These are phyloP conservation scores for Zoysia matrella DNA, from an alignment of 202 grass and related monocot species.

Conservation along the genomic window DNA sequence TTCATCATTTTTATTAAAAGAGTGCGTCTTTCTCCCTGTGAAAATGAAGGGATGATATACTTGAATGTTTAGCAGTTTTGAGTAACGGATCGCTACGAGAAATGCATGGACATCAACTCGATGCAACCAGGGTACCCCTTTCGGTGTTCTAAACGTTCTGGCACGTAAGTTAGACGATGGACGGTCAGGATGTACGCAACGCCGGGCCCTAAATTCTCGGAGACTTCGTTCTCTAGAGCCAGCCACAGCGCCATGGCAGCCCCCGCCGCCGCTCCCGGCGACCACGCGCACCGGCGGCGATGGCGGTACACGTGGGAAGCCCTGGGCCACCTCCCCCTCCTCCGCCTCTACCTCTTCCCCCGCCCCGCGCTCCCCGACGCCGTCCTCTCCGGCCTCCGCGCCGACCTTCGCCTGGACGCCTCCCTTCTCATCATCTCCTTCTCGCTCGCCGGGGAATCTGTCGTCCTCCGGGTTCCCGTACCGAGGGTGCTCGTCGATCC, in stretches of 20 bases:
- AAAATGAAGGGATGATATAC: no score
- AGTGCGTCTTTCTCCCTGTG: no score
- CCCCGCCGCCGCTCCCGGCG: constrained; percentile 7
- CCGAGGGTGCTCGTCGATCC: constrained; percentile 84
- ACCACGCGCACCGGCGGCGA: constrained; percentile 31
- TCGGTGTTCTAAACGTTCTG: background rate
- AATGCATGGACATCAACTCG: no score
- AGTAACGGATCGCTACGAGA: no score
- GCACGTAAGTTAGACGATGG: background rate
- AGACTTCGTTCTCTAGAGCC: background rate
- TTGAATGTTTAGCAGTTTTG: no score
- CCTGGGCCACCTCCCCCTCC: constrained; percentile 64
- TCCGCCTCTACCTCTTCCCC: constrained; percentile 81
- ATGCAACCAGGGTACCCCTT: background rate
- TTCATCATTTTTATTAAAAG: no score
- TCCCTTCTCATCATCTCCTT: constrained; percentile 75
- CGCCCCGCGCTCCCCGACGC: constrained; percentile 13
- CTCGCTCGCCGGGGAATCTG: constrained; percentile 32
- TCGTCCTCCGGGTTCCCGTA: constrained; percentile 59
- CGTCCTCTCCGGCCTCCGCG: constrained; percentile 28
- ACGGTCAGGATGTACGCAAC: background rate
- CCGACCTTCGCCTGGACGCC: constrained; percentile 58
- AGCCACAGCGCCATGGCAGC: constrained; percentile 23
- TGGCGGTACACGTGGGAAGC: constrained; percentile 93
- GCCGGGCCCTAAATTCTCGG: background rate